Evolutionary conservation across 106 monocot genomes (phyloP), one percentile per base, ranked within the genome.

Genomic region (Dioscorea alata): DNA sequence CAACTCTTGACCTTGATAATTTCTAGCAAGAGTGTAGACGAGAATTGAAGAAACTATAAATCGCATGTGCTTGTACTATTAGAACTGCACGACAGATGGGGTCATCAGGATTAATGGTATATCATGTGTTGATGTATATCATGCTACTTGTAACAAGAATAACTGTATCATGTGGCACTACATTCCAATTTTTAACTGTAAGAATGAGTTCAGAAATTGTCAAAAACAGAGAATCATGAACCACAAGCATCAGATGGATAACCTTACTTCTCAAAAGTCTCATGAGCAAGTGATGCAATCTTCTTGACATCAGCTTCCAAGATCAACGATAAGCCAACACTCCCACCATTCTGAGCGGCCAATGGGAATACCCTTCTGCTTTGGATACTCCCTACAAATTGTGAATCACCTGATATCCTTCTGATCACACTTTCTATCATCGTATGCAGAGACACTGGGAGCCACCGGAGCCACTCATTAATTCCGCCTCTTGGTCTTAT

Each of bases 221-320:
- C 10, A 3, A 42, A 42, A 42, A 42, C 1, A 10, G 6, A 42
- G 42, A 42, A 6, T 3, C 42, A 42, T 42, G 42, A 42, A 10
- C 42, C 42, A 42, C 10, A 42, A 3, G 10, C 42, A 42, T 42
- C 25, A 62, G 69, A 33, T 21, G 13, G 25, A 21, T n/a, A 34
- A 63, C 15, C 83, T 80, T 90, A 99, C 99, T 99, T 99, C 62
- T 93, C 93, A 74, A 93, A 99, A 66, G 85, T 93, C 28, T 93
- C 85, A 48, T 66, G 76, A 53, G 99, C 99, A 69, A 83, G 71
- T 15, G 74, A 50, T 49, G 88, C 93, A 53, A 99, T 99, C 69
- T 85, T 74, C 64, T 61, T 88, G 56, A 87, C 74, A 78, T 93
- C 99, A 56, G 99, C 87, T 76, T 99, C 97, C 76, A 99, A 73